A percentile compares a stretch with the other conserved stretches of the same genome.
Conservation (phyloP, 495 filamentous ascomycete species). For the Penicillium atrosanguineum region DNA sequence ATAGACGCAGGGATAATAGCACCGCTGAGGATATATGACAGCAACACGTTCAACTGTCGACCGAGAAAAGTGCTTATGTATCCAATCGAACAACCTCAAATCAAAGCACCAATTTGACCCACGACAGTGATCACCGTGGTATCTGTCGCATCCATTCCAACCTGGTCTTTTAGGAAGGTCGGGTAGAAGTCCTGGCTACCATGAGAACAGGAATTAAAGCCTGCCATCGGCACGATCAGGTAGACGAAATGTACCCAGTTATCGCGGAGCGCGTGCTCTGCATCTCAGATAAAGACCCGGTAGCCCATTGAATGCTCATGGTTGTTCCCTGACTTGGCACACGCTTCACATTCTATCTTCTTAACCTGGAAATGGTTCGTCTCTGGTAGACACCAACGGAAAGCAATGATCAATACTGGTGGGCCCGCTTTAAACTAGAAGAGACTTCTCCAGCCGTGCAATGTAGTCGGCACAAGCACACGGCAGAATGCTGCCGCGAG, state of each 20-base stretch:
- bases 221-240: conserved; percentile 42
- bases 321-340: conserved; percentile 3
- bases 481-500: conserved; percentile 68
- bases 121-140: conserved; percentile 39
- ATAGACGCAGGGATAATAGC: conserved; percentile 34
- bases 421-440: conserved; percentile 78
- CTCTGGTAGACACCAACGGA: conserved; percentile 66
- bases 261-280: conserved; percentile 21
- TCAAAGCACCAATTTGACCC: conserved; percentile 22
- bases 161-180: conserved; percentile 39
- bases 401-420: conserved; percentile 67
- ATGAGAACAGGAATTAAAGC: conserved; percentile 41
- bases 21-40: conserved; percentile 30
- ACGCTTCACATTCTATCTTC: conserved; percentile 32
- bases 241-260: conserved; percentile 45
- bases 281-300: conserved; percentile 25
- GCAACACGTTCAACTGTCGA: conserved; percentile 35
- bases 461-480: conserved; percentile 60
- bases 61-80: conserved; percentile 37
- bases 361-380: conserved; percentile 47
- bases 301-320: conserved; percentile 12
- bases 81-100: conserved; percentile 33
- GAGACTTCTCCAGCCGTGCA: conserved; percentile 64
- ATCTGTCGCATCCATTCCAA: conserved; percentile 25
- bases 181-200: conserved; percentile 47